phyloP scores from a whole-genome alignment of 768 basidiomycete genomes.

The Hypsizygus marmoreus region DNA sequence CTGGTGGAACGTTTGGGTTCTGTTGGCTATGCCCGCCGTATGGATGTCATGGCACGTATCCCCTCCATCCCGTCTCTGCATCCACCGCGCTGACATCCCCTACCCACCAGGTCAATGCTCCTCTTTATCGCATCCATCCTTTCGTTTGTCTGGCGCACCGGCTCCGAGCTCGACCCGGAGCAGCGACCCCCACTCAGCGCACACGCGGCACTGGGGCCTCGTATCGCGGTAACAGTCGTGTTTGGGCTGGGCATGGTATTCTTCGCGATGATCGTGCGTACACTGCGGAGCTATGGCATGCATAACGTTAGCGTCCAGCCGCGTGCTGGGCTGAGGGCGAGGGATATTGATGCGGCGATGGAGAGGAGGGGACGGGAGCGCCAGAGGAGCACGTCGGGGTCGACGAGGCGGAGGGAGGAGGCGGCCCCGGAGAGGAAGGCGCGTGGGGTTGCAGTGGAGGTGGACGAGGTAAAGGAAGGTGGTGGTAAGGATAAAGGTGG shows the following conservation, averaged over 20 bases:
- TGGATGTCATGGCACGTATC: constrained; percentile 65
- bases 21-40: constrained; percentile 63
- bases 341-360: constrained; percentile 19
- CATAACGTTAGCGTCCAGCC: constrained; percentile 17
- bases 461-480: background rate
- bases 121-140: constrained; percentile 64
- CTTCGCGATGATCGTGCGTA: constrained; percentile 59
- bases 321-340: constrained; percentile 6
- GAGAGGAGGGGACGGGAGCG: constrained; percentile 31
- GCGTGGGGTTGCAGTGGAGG: constrained; percentile 1
- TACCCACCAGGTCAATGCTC: constrained; percentile 57
- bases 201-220: constrained; percentile 46
- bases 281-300: constrained; percentile 60
- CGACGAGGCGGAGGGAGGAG: constrained; percentile 16
- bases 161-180: constrained; percentile 43
- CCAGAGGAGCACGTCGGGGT: constrained; percentile 12
- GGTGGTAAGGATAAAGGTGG: constrained; percentile 9
- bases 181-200: constrained; percentile 37
- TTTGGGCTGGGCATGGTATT: constrained; percentile 63
- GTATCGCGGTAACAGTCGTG: constrained; percentile 55
- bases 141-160: constrained; percentile 72
- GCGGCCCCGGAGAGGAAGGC: constrained; percentile 7
- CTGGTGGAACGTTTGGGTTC: constrained; percentile 63
- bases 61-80: background rate
- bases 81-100: background rate